A percentile compares a stretch with the other conserved stretches of the same genome.
Evolutionary conservation across 164 flowering plant species (phyloP).

Genomic region (Vitis rupestris): DNA sequence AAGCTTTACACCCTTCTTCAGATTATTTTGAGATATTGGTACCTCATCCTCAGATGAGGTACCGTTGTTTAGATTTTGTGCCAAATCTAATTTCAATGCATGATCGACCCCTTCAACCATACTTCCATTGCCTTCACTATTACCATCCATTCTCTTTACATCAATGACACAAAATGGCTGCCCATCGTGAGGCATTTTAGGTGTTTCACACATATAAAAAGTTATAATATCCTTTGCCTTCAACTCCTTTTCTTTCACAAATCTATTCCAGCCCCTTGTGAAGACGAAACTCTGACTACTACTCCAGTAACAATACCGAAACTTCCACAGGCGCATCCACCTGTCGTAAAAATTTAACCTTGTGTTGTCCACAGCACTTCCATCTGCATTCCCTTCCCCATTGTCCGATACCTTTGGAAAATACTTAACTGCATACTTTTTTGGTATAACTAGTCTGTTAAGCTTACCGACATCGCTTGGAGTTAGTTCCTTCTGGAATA

Average conservation of each 20-base stretch:
- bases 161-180: slow-evolving; percentile 23
- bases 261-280: slow-evolving; percentile 51
- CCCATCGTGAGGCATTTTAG: not conserved
- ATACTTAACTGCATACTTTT: slow-evolving; percentile 32
- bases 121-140: not conserved
- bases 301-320: slow-evolving; percentile 50
- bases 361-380: slow-evolving; percentile 6
- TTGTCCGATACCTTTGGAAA: slow-evolving; percentile 27
- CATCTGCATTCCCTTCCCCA: not conserved
- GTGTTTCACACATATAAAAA: slow-evolving; percentile 25
- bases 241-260: slow-evolving; percentile 38
- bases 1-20: slow-evolving; percentile 22
- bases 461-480: slow-evolving; percentile 51
- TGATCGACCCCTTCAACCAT: not conserved
- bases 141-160: not conserved
- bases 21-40: not conserved
- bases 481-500: slow-evolving; percentile 46
- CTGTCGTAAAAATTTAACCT: slow-evolving; percentile 34
- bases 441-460: slow-evolving; percentile 44
- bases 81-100: not conserved
- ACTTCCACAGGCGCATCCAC: slow-evolving; percentile 35
- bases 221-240: slow-evolving; percentile 32
- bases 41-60: not conserved
- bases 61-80: too few species aligned
- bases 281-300: slow-evolving; percentile 56